Base-by-base conservation (phyloP, 768 basidiomycete genomes). In the Tricholoma bakamatsutake region DNA sequence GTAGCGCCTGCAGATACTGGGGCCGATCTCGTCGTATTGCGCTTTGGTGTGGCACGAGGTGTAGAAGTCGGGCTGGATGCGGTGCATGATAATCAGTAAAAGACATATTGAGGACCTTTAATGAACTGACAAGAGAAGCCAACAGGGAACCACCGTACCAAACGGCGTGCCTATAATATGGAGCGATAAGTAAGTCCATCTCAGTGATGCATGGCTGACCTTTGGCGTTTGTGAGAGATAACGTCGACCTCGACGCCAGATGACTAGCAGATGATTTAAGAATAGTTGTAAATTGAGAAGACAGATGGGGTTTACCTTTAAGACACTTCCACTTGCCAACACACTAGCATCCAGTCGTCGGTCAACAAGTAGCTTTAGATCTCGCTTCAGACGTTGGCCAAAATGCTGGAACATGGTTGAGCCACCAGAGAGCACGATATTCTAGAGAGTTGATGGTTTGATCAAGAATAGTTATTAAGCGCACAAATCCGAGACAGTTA, bases 331-430 rank as follows among this genome's bases (percentile, higher is more conserved):
- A 57, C 89, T 90, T 5, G 84, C 80, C 30, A 80, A 64, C 18
- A 82, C 88, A 62, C 87, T 88, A 9, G 82, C 81, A 59, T 93
- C 87, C 58, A 99, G 80, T 57, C 97, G 78, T 57, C 86, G 87
- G 70, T 98, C 95, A 27, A 98, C 96, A 21, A 99, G 73, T 62
- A 90, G 89, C 76, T 93, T 97, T 43, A 99, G 73, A 66, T 99
- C 96, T 42, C 95, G 85, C 76, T 98, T 95, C 60, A 99, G 81
- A 45, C 97, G 85, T 68, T 93, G 87, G n/a, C 93, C 93, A 66
- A 99, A 98, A 76, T 98, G 88, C 63, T 96, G 92, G 80, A 98
- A 98, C 96, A 98, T 98, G 49, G 97, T 98, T 9, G 93, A 96
- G 18, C 97, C 97, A 55, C 97, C 97, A 0, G 91, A 94, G 1